Evolutionary conservation across 1,284 basidiomycete genomes (phyloP).

Genomic region (Ceratobasidium sp.): DNA sequence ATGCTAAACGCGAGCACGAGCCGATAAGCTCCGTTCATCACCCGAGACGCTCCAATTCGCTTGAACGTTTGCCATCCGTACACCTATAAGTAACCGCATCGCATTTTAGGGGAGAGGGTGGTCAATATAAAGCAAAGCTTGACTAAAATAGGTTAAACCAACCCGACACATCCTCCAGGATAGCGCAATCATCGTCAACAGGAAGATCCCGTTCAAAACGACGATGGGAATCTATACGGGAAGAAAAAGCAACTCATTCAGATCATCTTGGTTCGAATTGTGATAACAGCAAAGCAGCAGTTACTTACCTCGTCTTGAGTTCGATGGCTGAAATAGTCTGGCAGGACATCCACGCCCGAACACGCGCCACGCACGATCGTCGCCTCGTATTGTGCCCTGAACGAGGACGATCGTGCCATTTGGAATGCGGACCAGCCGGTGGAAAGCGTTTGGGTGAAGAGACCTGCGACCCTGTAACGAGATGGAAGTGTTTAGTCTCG

Average conservation of each 20-base stretch:
- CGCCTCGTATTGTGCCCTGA: constrained; percentile 68
- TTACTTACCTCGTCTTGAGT: constrained; percentile 56
- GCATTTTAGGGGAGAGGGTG: too few relatives aligned
- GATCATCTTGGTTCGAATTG: constrained; percentile 10
- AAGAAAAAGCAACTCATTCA: constrained; percentile 52
- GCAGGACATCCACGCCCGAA: constrained; percentile 63
- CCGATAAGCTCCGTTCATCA: constrained; percentile 76
- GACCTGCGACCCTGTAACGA: constrained; percentile 61
- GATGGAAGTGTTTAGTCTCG: too few relatives aligned
- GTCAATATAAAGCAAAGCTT: too few relatives aligned
- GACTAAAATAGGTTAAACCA: constrained; percentile 43
- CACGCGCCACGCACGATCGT: constrained; percentile 76
- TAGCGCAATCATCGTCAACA: constrained; percentile 73
- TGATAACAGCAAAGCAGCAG: too few relatives aligned
- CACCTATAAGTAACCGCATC: constrained; percentile 63
- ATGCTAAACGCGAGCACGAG: constrained; percentile 78
- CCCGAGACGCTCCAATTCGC: constrained; percentile 79
- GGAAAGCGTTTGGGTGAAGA: constrained; percentile 77
- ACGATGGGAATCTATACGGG: constrained; percentile 72
- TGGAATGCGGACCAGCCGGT: constrained; percentile 79
- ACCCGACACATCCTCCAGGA: constrained; percentile 83
- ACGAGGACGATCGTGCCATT: constrained; percentile 68
- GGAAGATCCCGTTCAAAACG: constrained; percentile 70
- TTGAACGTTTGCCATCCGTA: constrained; percentile 90
- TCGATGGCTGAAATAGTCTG: constrained; percentile 48